Percentiles rank a stretch among this genome's conserved stretches.
Conservation (phyloP, 139 green algal species). For the Pseudopediastrum boryanum region DNA sequence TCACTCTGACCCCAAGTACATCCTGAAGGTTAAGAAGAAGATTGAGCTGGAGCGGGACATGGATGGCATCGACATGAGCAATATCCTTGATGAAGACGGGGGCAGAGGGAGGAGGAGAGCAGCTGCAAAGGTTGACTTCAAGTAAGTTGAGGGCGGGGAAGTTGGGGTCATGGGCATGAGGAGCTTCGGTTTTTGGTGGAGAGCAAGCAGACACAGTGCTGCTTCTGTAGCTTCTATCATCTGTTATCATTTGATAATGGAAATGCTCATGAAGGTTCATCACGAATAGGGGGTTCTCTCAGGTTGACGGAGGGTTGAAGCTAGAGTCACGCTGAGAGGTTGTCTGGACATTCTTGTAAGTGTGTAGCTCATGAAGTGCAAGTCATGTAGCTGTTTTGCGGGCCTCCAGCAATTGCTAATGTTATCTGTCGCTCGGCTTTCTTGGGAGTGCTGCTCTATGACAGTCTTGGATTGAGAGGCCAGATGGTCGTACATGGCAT, state of each 20-base stretch:
- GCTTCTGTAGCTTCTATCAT: background rate
- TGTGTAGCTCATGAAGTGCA: too few relatives aligned
- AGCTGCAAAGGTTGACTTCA: conserved; percentile 30
- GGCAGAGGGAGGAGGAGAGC: conserved; percentile 6
- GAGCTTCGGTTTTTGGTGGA: background rate
- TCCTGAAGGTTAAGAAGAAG: conserved; percentile 13
- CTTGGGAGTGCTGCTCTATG: too few relatives aligned
- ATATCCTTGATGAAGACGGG: conserved; percentile 37
- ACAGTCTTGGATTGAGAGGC: too few relatives aligned
- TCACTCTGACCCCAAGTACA: background rate
- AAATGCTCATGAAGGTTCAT: background rate
- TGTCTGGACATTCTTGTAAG: background rate
- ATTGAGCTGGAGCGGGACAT: conserved; percentile 37
- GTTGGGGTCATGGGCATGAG: background rate
- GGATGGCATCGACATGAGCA: conserved; percentile 46
- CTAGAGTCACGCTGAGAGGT: background rate
- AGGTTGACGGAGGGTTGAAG: background rate
- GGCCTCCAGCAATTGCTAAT: too few relatives aligned
- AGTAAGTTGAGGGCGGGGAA: background rate
- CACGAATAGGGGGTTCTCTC: background rate
- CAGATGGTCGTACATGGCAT: too few relatives aligned
- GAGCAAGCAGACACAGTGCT: background rate
- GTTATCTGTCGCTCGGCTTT: too few relatives aligned
- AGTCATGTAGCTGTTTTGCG: too few relatives aligned
- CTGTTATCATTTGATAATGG: background rate